Evolutionary conservation across 1,139 yeast species (phyloP), one percentile per base, ranked within the genome.

Genomic region (Yamadazyma taylorii): DNA sequence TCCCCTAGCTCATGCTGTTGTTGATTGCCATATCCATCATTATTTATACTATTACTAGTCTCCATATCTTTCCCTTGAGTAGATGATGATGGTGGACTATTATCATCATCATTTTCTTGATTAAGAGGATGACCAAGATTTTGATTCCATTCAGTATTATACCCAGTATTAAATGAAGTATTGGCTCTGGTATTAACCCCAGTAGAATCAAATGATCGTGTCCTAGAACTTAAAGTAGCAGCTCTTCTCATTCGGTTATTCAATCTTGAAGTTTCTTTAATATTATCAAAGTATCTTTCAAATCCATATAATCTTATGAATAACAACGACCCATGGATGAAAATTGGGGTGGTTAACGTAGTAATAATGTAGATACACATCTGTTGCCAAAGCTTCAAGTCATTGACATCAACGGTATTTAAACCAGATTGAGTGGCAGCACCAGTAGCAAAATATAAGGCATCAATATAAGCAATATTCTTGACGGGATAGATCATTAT

Each of bases 391-490:
- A 86, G 59, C 1, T 69, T 61, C 42, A 87, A 50, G 0, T 64
- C 58, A 53, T 86, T 86, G 27, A 83, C 50, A 53, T 88, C 78
- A 15, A 85, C 69, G 0, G 97, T 82, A 53, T 88, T 88, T 41
- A 94, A 66, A 0, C 99, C 99, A 1, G 96, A 96, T 55, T 90
- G 97, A 1, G 98, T 88, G 3, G 84, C 66, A 0, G 92, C 79
- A 4, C 95, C 92, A 5, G 81, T 64, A 0, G 89, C 74, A 39
- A 87, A 66, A 59, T 89, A 88, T 29, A 94, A 63, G 2, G 85
- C 79, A 63, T 94, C 97, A 31, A 87, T 81, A 55, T 90, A 94
- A 4, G 57, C 43, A 26, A 80, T 66, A 52, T 85, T 80, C 38
- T 66, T 71, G n/a, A 76, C 73, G 0, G 96, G 96, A 53, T 81